A percentile compares a stretch with the other conserved stretches of the same genome.
Conservation (phyloP, 192 early-diverging fungal species). For the Spizellomyces punctatus region DNA sequence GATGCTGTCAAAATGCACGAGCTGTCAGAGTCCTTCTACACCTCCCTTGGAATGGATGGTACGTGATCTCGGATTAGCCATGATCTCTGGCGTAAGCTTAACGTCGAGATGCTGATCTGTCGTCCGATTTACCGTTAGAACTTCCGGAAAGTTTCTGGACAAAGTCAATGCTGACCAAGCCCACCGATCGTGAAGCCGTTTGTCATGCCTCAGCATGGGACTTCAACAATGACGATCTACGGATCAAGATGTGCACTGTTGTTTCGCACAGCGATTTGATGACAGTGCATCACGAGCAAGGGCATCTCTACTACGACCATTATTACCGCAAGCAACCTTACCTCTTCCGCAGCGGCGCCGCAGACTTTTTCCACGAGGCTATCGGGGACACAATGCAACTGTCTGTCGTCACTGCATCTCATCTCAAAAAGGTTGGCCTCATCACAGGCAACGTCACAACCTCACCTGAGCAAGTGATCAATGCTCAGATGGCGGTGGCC, state of each 20-base stretch:
- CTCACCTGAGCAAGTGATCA: conserved; percentile 29
- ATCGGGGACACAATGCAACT: conserved; percentile 33
- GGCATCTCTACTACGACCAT: conserved; percentile 42
- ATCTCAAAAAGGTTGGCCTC: conserved; percentile 37
- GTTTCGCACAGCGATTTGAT: conserved; percentile 26
- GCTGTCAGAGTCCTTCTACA: conserved; percentile 40
- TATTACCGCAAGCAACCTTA: conserved; percentile 31
- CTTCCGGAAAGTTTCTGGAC: conserved; percentile 35
- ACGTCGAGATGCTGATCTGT: conserved; percentile 2
- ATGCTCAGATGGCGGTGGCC: conserved; percentile 39
- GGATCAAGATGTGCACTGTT: conserved; percentile 44
- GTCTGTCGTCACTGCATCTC: conserved; percentile 25
- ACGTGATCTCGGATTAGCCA: too few relatives aligned
- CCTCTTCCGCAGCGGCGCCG: conserved; percentile 30
- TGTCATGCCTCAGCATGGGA: conserved; percentile 44
- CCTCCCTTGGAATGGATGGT: conserved; percentile 23
- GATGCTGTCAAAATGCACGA: conserved; percentile 29
- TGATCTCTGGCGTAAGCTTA: neutral
- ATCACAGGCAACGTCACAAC: conserved; percentile 11
- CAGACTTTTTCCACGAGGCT: conserved; percentile 42
- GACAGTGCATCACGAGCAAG: conserved; percentile 45
- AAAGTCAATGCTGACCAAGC: conserved; percentile 33
- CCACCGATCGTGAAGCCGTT: conserved; percentile 24
- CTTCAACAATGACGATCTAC: conserved; percentile 34
- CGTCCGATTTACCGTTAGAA: neutral